Conservation (phyloP, 768 basidiomycete species). For the Phanerochaete carnosa region DNA sequence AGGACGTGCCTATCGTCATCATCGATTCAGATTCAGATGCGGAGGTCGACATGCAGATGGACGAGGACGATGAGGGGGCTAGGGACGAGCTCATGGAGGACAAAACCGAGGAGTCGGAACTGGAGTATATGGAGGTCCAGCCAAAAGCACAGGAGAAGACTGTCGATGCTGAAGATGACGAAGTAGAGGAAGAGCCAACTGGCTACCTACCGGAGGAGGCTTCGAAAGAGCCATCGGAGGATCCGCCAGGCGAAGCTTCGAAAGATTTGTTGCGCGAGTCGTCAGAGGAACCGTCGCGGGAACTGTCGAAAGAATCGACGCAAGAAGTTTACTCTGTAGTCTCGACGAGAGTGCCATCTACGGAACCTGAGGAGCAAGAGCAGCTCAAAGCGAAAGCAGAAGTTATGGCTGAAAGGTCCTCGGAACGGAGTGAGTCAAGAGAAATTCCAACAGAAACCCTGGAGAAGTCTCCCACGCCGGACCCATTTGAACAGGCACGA, state of each 20-base stretch:
- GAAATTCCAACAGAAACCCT: not conserved
- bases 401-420: no score
- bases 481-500: not conserved
- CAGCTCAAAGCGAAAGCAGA: no score
- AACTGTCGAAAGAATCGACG: no score
- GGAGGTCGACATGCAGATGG: slow-evolving; percentile 5
- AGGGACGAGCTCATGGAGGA: not conserved
- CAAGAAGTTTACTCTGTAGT: no score
- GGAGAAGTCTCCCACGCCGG: not conserved
- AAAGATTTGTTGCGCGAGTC: no score
- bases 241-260: not conserved
- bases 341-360: not conserved
- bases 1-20: slow-evolving; percentile 2
- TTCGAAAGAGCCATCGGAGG: not conserved
- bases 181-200: not conserved
- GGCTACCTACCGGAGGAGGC: not conserved
- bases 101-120: not conserved
- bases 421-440: not conserved
- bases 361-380: not conserved
- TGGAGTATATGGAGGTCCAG: not conserved
- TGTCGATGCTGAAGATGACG: not conserved
- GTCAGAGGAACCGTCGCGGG: no score
- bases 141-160: not conserved
- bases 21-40: not conserved
- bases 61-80: not conserved